Evolutionary conservation across 805 yeast species (phyloP), one percentile per base, ranked within the genome.

Genomic region (Nakazawaea molendinolei): DNA sequence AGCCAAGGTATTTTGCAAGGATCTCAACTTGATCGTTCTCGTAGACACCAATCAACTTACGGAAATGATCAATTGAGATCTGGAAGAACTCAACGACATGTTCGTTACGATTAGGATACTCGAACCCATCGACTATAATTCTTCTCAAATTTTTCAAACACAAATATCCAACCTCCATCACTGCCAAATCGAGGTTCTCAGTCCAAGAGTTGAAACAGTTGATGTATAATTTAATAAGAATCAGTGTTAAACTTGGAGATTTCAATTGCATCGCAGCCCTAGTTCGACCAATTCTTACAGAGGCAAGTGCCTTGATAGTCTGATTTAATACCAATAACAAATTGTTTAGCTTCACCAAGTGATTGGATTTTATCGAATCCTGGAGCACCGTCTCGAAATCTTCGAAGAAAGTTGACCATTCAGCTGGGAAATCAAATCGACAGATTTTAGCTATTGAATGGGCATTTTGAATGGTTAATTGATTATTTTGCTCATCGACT

Each of bases 361-460:
- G 70, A 18, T 59, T 63, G 29, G 58, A 56, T 19, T 61, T 56
- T 10, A 66, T 64, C 13, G 67, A 67, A 9, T 63, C 56, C 39
- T 64, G 74, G 32, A 81, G 49, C 15, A 65, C 48, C 3, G 48
- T 48, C 30, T 73, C 67, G 1, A 81, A 42, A 10, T 78, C 79
- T 39, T 83, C 89, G 50, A 92, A 82, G 14, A 92, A 52, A 3
- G 69, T 56, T 0, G 94, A 87, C 97, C 97, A 92, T 31, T 80
- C 87, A 2, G 61, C 55, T 0, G 97, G 97, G 52, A 85, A 92
- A 49, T 92, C 98, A 39, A 76, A 65, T 34, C 97, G 61, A 18
- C 84, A 81, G 19, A 92, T 82, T 41, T 79, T 67, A 1, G 95
- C 79, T 5, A 84, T 65, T 0, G 94, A 79, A 44, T 84, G 82